A percentile compares a stretch with the other conserved stretches of the same genome.
Conservation (phyloP, 179 eudicot species). For the Corrigiola litoralis region DNA sequence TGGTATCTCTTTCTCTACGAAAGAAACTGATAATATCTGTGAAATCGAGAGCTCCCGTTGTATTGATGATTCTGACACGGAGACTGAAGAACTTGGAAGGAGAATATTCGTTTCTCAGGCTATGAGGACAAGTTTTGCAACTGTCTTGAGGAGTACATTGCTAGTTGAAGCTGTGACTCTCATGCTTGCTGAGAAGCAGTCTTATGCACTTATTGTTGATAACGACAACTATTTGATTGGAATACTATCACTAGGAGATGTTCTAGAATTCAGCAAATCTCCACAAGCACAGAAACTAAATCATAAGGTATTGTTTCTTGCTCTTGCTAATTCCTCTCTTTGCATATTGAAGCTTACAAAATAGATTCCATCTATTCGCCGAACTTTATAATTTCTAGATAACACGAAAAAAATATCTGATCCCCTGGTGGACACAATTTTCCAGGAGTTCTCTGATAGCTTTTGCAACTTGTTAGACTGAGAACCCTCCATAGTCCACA, state of each 20-base stretch:
- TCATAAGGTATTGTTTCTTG: conserved; percentile 41
- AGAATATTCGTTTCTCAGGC: conserved; percentile 75
- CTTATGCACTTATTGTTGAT: conserved; percentile 64
- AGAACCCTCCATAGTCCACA: background rate
- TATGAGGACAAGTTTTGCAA: conserved; percentile 79
- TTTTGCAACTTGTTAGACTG: background rate
- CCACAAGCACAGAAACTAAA: conserved; percentile 34
- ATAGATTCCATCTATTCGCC: background rate
- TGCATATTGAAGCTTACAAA: background rate
- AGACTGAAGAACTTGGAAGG: conserved; percentile 43
- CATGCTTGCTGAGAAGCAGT: conserved; percentile 83
- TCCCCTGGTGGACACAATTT: background rate
- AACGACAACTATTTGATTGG: conserved; percentile 47
- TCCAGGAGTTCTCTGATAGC: background rate
- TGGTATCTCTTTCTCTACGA: conserved; percentile 13
- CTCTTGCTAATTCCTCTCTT: background rate
- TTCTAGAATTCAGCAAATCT: conserved; percentile 54
- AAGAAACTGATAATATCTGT: conserved; percentile 39
- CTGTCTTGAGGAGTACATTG: conserved; percentile 44
- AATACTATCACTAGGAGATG: conserved; percentile 51
- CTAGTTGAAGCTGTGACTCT: conserved; percentile 57
- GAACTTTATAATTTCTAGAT: background rate
- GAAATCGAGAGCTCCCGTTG: conserved; percentile 60
- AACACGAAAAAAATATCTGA: background rate
- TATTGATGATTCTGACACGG: conserved; percentile 39